phyloP scores from a whole-genome alignment of 805 yeast genomes.

The Candida railenensis region DNA sequence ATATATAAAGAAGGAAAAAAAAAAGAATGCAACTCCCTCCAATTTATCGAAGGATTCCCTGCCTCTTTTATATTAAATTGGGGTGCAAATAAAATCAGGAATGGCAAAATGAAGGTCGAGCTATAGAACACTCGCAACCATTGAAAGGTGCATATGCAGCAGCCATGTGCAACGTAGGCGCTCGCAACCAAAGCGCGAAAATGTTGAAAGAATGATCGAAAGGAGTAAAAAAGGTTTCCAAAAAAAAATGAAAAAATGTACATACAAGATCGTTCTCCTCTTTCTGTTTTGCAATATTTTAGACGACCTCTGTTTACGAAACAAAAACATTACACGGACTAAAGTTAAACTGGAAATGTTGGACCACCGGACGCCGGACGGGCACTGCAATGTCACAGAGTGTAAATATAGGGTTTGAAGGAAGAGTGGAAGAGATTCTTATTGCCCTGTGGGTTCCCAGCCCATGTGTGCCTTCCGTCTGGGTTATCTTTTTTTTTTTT shows the following conservation, averaged over 20 bases:
- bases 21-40: neutral
- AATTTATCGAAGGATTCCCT: neutral
- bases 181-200: conserved; percentile 4
- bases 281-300: too few species aligned
- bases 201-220: neutral
- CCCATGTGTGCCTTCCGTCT: neutral
- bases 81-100: too few species aligned
- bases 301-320: neutral
- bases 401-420: too few species aligned
- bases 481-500: neutral
- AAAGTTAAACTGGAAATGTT: too few species aligned
- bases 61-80: conserved; percentile 1
- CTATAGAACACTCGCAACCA: neutral
- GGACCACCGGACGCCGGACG: too few species aligned
- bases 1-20: conserved; percentile 6
- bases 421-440: too few species aligned
- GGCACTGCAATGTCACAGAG: too few species aligned
- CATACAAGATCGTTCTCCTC: neutral
- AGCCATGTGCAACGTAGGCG: neutral
- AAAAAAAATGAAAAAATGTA: neutral
- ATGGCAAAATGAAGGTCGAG: neutral
- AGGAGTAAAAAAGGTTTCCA: neutral
- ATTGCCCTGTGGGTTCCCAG: too few species aligned
- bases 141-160: neutral
- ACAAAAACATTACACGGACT: neutral